Conservation (phyloP, 2,329 filamentous ascomycete species). For the Dactylellina leptospora region DNA sequence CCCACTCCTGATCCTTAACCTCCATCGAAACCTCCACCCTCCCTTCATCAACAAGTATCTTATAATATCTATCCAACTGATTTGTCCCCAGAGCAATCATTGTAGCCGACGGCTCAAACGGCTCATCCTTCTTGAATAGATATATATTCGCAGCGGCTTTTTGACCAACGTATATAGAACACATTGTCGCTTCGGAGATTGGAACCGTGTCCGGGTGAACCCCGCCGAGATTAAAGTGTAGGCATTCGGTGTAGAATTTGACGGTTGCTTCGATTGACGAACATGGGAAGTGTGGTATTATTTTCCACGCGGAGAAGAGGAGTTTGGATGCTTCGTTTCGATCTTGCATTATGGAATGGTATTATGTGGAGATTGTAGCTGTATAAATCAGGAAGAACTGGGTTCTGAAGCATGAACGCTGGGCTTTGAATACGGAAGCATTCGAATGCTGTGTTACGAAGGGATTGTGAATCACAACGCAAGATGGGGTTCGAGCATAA, state of each 20-base stretch:
- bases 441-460: too few species aligned
- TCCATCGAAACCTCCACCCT: background rate
- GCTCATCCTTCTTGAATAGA: background rate
- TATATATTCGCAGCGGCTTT: conserved; percentile 3
- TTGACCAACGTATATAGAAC: background rate
- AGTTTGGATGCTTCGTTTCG: too few species aligned
- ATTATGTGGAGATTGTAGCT: too few species aligned
- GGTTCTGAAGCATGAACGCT: too few species aligned
- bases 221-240: background rate
- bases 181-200: background rate
- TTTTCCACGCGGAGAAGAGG: background rate
- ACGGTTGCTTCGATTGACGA: background rate
- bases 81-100: background rate
- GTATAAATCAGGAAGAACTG: too few species aligned
- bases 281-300: background rate
- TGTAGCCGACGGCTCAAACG: background rate
- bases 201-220: background rate
- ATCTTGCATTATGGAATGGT: too few species aligned
- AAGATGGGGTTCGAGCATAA: too few species aligned
- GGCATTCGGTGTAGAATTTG: background rate
- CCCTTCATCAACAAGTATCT: background rate
- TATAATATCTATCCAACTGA: background rate
- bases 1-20: background rate
- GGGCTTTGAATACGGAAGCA: too few species aligned
- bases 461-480: too few species aligned